phyloP scores from a whole-genome alignment of 345 rosid species.

The Theobroma cacao region DNA sequence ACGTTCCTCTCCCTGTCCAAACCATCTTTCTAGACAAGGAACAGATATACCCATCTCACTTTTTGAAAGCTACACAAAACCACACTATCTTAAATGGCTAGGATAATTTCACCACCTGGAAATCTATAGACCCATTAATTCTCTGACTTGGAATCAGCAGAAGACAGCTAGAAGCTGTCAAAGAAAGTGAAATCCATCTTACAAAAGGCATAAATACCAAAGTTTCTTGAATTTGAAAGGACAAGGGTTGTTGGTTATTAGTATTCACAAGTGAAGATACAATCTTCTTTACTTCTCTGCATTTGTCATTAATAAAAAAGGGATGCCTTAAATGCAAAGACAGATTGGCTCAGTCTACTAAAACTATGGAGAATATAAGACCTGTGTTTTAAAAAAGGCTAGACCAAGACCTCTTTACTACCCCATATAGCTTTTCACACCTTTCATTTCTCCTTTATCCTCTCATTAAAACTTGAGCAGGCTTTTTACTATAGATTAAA shows the following conservation, averaged over 20 bases:
- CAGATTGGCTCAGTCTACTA: conserved; percentile 27
- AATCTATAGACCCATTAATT: conserved; percentile 37
- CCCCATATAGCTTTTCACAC: conserved; percentile 17
- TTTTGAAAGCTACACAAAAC: conserved; percentile 27
- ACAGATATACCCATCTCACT: conserved; percentile 27
- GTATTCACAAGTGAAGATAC: conserved; percentile 25
- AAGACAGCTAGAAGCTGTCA: conserved; percentile 62
- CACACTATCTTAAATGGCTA: conserved; percentile 18
- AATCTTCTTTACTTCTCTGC: conserved; percentile 34
- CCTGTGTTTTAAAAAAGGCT: conserved; percentile 28
- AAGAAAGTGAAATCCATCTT: conserved; percentile 37
- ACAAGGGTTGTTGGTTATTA: conserved; percentile 35
- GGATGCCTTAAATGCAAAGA: conserved; percentile 36
- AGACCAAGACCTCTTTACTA: conserved; percentile 22
- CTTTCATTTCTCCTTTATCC: conserved; percentile 10
- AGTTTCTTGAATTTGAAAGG: conserved; percentile 50
- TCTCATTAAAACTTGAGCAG: conserved; percentile 5
- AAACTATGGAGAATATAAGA: conserved; percentile 35
- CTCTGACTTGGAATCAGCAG: conserved; percentile 42
- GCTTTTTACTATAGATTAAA: neutral
- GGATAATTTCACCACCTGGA: conserved; percentile 36
- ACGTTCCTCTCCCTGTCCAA: conserved; percentile 16
- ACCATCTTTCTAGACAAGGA: conserved; percentile 19
- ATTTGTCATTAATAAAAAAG: conserved; percentile 34
- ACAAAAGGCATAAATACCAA: conserved; percentile 27